phyloP scores from a whole-genome alignment of 2,329 filamentous ascomycete genomes.

The Sclerotiophoma versabilis region DNA sequence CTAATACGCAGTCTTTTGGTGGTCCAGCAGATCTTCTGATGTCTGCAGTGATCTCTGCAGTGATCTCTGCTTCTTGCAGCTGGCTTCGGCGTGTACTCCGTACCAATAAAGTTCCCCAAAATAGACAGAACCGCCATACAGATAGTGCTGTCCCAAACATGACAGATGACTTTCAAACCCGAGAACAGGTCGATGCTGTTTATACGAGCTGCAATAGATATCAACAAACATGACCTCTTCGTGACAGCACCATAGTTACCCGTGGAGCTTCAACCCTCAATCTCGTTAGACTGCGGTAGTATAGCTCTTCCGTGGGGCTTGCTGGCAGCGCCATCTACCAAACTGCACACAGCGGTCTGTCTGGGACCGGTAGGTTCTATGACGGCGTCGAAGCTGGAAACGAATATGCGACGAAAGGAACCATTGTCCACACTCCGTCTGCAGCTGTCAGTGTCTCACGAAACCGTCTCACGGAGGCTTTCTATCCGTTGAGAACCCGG shows the following conservation, averaged over 20 bases:
- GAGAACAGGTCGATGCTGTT: not conserved
- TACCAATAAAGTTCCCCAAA: no score
- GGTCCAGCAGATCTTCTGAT: no score
- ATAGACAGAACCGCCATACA: no score
- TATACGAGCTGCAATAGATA: not conserved
- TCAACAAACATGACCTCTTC: not conserved
- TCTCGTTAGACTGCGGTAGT: not conserved
- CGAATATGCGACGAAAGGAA: not conserved
- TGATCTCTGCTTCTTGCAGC: no score
- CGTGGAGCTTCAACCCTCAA: not conserved
- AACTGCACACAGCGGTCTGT: not conserved
- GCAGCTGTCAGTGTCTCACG: not conserved
- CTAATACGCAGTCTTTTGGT: no score
- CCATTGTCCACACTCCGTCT: constrained; percentile 8
- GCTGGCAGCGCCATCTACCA: constrained; percentile 13
- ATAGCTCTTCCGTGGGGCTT: not conserved
- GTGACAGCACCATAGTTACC: not conserved
- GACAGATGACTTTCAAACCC: no score
- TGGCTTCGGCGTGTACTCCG: no score
- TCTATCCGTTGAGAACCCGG: not conserved
- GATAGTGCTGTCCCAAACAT: no score
- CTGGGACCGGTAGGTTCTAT: constrained; percentile 1
- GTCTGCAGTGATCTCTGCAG: no score
- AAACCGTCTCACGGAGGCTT: not conserved
- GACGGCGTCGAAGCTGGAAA: constrained; percentile 2